Percentiles rank a stretch among this genome's conserved stretches.
phyloP scores from a whole-genome alignment of 805 yeast genomes.

The Blastobotrys attinorum region DNA sequence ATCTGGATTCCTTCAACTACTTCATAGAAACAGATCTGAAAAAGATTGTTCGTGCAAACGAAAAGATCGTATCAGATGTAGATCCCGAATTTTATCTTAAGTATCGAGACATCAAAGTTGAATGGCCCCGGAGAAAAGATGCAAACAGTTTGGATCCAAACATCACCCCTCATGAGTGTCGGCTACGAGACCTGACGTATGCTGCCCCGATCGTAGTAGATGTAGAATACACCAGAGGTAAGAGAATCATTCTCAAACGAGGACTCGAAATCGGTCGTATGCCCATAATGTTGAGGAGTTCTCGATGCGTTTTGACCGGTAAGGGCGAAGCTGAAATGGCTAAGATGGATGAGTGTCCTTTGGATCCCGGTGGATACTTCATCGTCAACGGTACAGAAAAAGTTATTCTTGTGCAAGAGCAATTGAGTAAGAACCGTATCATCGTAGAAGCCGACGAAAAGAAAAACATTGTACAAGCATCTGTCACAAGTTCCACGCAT shows the following conservation, averaged over 20 bases:
- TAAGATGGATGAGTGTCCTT: constrained; percentile 80
- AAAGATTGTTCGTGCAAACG: constrained; percentile 88
- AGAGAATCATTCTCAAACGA: constrained; percentile 80
- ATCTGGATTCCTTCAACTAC: constrained; percentile 94
- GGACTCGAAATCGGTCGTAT: constrained; percentile 93
- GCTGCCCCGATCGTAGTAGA: constrained; percentile 95
- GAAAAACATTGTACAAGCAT: constrained; percentile 90
- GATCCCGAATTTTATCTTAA: constrained; percentile 95
- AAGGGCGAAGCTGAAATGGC: constrained; percentile 83
- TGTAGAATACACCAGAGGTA: constrained; percentile 93
- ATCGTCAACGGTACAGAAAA: constrained; percentile 97
- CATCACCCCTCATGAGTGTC: constrained; percentile 80
- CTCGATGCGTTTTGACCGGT: constrained; percentile 80
- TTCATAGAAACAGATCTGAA: constrained; percentile 90
- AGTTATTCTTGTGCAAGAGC: constrained; percentile 94
- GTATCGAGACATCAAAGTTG: constrained; percentile 88
- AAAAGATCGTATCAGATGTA: constrained; percentile 81
- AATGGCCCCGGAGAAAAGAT: constrained; percentile 39
- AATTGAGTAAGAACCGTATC: constrained; percentile 91
- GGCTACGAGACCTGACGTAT: constrained; percentile 87
- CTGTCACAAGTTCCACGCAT: constrained; percentile 96
- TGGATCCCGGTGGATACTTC: constrained; percentile 98
- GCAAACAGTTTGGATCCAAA: constrained; percentile 23
- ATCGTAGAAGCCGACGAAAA: constrained; percentile 96
- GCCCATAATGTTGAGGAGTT: constrained; percentile 97